Conservation (phyloP, 495 filamentous ascomycete species). For the Hypoxylon perforatum region DNA sequence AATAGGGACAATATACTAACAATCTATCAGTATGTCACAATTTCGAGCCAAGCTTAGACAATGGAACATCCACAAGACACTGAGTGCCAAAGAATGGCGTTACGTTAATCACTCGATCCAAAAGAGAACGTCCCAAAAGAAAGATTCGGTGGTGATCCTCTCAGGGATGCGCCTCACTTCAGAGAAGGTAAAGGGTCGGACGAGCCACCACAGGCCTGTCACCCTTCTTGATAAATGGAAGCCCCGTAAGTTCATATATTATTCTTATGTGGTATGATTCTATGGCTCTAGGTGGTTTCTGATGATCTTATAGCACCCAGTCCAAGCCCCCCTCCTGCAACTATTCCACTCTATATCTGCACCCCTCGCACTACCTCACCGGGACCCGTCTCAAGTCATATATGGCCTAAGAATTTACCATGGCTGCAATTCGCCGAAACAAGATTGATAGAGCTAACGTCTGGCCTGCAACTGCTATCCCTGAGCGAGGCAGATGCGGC, state of each 20-base stretch:
- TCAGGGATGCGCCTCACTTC: constrained; percentile 2
- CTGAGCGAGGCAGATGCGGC: not conserved
- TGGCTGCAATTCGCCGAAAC: constrained; percentile 17
- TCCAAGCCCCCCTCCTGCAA: constrained; percentile 2
- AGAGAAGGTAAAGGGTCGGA: constrained; percentile 5
- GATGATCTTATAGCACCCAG: not conserved
- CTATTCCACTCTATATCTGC: constrained; percentile 10
- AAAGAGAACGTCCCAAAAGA: constrained; percentile 7
- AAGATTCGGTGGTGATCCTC: constrained; percentile 1
- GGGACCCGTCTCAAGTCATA: not conserved
- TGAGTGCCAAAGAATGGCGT: constrained; percentile 9
- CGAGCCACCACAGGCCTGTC: constrained; percentile 5
- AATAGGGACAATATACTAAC: no score
- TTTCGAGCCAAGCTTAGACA: constrained; percentile 12
- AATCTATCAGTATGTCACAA: not conserved
- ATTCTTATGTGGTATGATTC: not conserved
- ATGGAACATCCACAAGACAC: constrained; percentile 11
- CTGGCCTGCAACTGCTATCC: constrained; percentile 7
- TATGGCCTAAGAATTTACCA: constrained; percentile 17
- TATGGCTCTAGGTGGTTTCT: not conserved
- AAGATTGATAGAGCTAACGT: not conserved
- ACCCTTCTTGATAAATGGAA: no score
- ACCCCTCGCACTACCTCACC: constrained; percentile 19
- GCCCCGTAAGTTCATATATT: not conserved
- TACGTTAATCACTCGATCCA: constrained; percentile 11